These are phyloP conservation scores for Globisporangium uncinulatum DNA, from an alignment of 352 stramenopile species.

Conservation along the genomic window DNA sequence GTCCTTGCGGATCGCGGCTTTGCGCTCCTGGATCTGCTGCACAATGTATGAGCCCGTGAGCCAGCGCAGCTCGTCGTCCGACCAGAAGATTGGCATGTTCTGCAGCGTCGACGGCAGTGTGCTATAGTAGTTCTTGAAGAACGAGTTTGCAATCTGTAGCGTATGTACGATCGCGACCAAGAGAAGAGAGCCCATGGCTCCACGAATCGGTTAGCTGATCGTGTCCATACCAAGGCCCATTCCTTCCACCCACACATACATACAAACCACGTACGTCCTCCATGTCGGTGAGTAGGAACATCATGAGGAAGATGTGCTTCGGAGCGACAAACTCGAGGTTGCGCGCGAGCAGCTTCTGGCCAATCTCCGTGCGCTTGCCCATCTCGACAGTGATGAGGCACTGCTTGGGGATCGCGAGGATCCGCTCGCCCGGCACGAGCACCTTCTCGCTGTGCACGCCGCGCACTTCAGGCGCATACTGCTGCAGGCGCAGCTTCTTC, in stretches of 20 bases:
- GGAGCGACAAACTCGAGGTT: constrained; percentile 96
- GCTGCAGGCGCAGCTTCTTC: constrained; percentile 71
- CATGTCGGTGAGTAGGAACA: constrained; percentile 97
- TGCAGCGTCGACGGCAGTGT: constrained; percentile 93
- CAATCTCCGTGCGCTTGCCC: constrained; percentile 96
- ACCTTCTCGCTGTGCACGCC: constrained; percentile 89
- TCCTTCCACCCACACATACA: background rate
- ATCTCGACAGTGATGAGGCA: constrained; percentile 99
- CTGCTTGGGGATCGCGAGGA: constrained; percentile 90
- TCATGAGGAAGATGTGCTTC: constrained; percentile 99
- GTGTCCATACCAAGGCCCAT: background rate
- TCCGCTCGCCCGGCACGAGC: constrained; percentile 80
- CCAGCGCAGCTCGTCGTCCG: constrained; percentile 89
- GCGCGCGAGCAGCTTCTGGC: constrained; percentile 88
- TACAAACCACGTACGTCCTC: constrained; percentile 56
- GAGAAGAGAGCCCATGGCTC: background rate
- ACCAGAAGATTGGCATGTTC: constrained; percentile 99
- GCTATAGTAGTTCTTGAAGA: constrained; percentile 96
- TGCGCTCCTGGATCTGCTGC: constrained; percentile 94
- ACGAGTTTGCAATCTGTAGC: constrained; percentile 59
- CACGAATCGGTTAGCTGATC: background rate
- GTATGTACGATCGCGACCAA: background rate
- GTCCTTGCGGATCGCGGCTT: constrained; percentile 95
- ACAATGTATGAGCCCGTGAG: constrained; percentile 91
- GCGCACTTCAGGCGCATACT: constrained; percentile 91